Base-by-base conservation (phyloP, 768 basidiomycete genomes). In the Kwoniella sp. region DNA sequence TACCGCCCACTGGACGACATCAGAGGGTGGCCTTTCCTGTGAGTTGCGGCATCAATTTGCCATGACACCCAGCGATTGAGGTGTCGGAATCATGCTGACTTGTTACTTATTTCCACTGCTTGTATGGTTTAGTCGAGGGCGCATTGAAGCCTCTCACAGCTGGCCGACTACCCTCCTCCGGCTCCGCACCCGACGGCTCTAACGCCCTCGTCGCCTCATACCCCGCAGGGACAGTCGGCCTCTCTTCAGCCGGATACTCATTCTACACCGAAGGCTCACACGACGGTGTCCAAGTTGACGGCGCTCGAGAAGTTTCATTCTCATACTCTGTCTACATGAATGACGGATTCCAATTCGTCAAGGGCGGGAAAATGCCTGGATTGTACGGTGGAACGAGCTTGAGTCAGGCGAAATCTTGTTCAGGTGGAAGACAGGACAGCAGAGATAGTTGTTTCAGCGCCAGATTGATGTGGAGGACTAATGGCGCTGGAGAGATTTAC, bases 311-410 rank as follows among this genome's bases (percentile, higher is more conserved):
- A 68, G 85, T 85, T 13, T 86, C 86, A 1, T 85, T 90, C 68
- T 85, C 86, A 63, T 91, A 90, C 80, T 85, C 86, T 0, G 84
- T 88, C 30, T 86, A 81, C 80, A 88, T 90, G 80, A 80, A 83
- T 29, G 74, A 83, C 15, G 88, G 84, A 27, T 89, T 88, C 75
- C 82, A 83, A n/a, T 89, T 85, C 80, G 82, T 85, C 67, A 83
- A 83, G 69, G 88, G 88, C 61, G 88, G 88, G 48, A 90, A 89
- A 77, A 82, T 90, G 25, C 88, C 88, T 21, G 88, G 88, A 68
- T 77, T 89, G 24, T 69, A 55, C 70, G 88, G 87, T 55, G 88
- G 88, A 13, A 81, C 86, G 72, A 80, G 72, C 61, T 81, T 81
- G 2, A 82, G 80, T 1, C 79, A 74, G 8, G 83, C 88, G 19